phyloP scores from a whole-genome alignment of 2,329 filamentous ascomycete genomes.

The Paramyrothecium sp. region DNA sequence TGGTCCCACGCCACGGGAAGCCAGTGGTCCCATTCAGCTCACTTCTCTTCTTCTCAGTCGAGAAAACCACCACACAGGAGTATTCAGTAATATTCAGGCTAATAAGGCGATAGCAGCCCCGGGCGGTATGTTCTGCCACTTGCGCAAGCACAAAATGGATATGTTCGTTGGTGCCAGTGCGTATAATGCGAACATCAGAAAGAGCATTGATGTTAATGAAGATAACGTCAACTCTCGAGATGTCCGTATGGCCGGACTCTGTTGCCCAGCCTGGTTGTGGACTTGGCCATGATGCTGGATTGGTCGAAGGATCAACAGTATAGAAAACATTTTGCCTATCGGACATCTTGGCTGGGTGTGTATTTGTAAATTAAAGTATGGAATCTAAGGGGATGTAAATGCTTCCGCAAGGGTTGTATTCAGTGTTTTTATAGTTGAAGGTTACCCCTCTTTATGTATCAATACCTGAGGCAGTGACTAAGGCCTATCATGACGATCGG shows the following conservation, averaged over 20 bases:
- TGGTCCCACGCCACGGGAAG: too few species aligned
- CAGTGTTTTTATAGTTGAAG: not conserved
- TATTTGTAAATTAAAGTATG: not conserved
- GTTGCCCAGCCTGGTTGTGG: too few species aligned
- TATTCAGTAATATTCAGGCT: slow-evolving; percentile 1
- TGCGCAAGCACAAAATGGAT: not conserved
- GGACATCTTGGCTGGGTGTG: not conserved
- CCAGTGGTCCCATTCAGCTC: slow-evolving; percentile 1
- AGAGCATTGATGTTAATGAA: not conserved
- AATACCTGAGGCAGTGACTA: not conserved
- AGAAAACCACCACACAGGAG: slow-evolving; percentile 1
- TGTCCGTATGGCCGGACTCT: not conserved
- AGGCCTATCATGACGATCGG: too few species aligned
- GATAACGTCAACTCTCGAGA: not conserved
- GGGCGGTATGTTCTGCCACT: not conserved
- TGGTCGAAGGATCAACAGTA: not conserved
- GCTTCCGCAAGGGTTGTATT: not conserved
- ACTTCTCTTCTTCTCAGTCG: not conserved
- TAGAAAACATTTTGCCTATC: not conserved
- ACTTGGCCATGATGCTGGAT: not conserved
- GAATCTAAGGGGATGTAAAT: not conserved
- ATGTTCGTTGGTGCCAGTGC: not conserved
- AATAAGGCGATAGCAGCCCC: slow-evolving; percentile 2
- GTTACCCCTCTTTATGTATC: not conserved
- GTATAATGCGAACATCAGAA: not conserved